phyloP scores from a whole-genome alignment of 371 early-diverging fungal genomes.

The Mucor irregularis region DNA sequence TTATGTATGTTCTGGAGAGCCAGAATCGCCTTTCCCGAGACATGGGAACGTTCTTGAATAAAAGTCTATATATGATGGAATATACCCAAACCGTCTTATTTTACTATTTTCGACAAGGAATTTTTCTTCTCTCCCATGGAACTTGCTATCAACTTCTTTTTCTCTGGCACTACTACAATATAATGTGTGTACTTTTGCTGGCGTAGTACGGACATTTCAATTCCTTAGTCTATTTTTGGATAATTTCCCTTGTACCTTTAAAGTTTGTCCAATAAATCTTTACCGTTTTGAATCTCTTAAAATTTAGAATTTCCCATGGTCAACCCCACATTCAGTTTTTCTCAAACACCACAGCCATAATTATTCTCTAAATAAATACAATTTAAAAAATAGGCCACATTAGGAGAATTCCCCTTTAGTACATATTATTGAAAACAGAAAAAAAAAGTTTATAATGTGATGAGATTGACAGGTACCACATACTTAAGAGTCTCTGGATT shows the following conservation, averaged over 20 bases:
- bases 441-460: not conserved
- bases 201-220: not conserved
- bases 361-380: too few species aligned
- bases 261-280: constrained; percentile 1
- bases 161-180: not conserved
- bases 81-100: too few species aligned
- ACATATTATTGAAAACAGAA: not conserved
- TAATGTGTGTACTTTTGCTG: not conserved
- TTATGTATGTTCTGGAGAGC: not conserved
- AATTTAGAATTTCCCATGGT: not conserved
- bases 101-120: too few species aligned
- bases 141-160: too few species aligned
- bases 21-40: constrained; percentile 4
- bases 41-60: not conserved
- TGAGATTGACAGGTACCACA: not conserved
- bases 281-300: not conserved
- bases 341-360: too few species aligned
- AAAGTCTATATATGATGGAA: not conserved
- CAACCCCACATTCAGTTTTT: not conserved
- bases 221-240: not conserved
- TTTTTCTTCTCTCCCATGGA: not conserved
- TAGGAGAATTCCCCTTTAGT: constrained; percentile 8
- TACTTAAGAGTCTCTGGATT: not conserved
- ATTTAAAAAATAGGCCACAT: not conserved
- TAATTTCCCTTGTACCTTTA: too few species aligned